Evolutionary conservation across 2,329 filamentous ascomycete species (phyloP), one percentile per base, ranked within the genome.

Genomic region (Arachnomyces sp.): DNA sequence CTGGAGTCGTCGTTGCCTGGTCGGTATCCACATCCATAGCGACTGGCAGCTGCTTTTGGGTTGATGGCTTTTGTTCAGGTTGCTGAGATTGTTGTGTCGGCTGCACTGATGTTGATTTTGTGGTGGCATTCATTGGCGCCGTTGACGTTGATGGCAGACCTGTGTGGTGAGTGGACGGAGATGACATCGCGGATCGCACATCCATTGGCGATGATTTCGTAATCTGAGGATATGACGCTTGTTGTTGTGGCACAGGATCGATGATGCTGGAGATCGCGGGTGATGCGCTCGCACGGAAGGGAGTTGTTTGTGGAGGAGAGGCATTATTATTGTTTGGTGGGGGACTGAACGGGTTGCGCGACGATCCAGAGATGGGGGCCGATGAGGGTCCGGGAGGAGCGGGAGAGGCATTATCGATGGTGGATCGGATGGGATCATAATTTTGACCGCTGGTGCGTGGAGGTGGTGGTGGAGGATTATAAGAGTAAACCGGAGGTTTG

Each of bases 241-340:
- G 21, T 25, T 25, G 21, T 25, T 25, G 21, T 39, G 36, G 52
- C 31, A 53, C 61, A 2, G 75, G 84, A 51, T 95, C 87, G 37
- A 95, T 86, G 42, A 95, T 74, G 63, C 86, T 94, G 4, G 87
- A 83, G 51, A 95, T 95, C 2, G 90, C 90, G 1, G 90, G 89
- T 3, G 90, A 95, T 30, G 84, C 84, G 57, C 85, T 90, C n/a
- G 86, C 84, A 40, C 84, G 78, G 62, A 84, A 66, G 14, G 54
- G 51, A 66, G 47, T 71, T 56, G 62, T 75, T 64, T 58, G 61
- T n/a, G 68, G 75, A 62, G 59, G 61, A 11, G 68, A 70, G 6
- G 68, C 66, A 25, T 25, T 25, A 25, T 25, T 25, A n/a, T 64
- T 65, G 40, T 67, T 64, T n/a, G 66, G 58, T 14, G 70, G 60